Evolutionary conservation across 495 filamentous ascomycete species (phyloP).

Genomic region (Amphirosellinia nigrospora): DNA sequence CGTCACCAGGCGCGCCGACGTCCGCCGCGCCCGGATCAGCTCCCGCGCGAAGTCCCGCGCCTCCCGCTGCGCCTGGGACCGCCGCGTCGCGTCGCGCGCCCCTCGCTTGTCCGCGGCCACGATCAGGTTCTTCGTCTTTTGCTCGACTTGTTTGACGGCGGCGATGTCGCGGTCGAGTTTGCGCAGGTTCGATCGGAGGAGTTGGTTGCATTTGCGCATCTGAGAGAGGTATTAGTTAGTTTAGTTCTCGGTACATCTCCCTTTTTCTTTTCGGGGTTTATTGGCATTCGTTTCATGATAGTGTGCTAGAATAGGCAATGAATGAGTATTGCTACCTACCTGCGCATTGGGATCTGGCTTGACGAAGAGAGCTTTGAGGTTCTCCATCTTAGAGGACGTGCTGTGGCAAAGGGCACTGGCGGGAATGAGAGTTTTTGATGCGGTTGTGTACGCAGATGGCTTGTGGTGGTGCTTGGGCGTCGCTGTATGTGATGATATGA

Average conservation of each 20-base stretch:
- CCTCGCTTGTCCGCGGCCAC: conserved; percentile 77
- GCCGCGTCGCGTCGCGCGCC: conserved; percentile 74
- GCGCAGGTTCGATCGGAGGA: conserved; percentile 89
- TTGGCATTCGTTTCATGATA: neutral
- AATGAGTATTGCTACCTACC: conserved; percentile 53
- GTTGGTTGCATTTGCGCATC: conserved; percentile 94
- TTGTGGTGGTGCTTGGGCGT: conserved; percentile 26
- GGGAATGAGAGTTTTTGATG: neutral
- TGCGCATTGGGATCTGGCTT: conserved; percentile 92
- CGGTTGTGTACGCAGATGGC: neutral
- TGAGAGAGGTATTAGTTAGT: conserved; percentile 42
- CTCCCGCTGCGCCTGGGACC: conserved; percentile 76
- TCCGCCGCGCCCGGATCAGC: conserved; percentile 80
- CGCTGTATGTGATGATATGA: conserved; percentile 21
- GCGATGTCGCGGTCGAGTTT: conserved; percentile 94
- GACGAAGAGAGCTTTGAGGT: conserved; percentile 84
- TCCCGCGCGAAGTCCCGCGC: conserved; percentile 87
- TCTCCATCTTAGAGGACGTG: conserved; percentile 69
- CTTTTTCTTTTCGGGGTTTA: conserved; percentile 5
- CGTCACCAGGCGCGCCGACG: conserved; percentile 74
- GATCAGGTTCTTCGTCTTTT: conserved; percentile 86
- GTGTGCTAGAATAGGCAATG: neutral
- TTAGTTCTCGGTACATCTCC: neutral
- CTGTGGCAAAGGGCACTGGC: neutral
- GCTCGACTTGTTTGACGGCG: conserved; percentile 73